Conservation (phyloP, 1,284 basidiomycete genomes). For the Irpex sp. region DNA sequence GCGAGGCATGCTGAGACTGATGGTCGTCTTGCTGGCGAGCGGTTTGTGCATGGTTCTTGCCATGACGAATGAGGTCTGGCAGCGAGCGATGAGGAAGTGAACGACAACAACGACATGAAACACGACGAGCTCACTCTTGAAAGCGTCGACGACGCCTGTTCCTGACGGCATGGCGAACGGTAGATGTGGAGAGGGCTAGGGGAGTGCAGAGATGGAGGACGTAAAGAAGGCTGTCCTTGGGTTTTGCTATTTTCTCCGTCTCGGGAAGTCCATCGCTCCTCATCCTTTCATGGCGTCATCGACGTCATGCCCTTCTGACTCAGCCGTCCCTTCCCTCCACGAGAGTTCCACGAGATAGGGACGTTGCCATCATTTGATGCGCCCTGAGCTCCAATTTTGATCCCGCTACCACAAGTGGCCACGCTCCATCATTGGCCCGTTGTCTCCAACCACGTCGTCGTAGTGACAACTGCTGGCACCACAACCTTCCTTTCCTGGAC, state of each 20-base stretch:
- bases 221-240: neutral
- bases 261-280: slow-evolving; percentile 7
- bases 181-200: slow-evolving; percentile 7
- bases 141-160: slow-evolving; percentile 30
- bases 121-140: slow-evolving; percentile 24
- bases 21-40: slow-evolving; percentile 23
- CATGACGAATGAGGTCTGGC: slow-evolving; percentile 81
- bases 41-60: slow-evolving; percentile 54
- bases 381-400: neutral
- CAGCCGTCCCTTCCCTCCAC: neutral
- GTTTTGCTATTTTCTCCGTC: slow-evolving; percentile 1
- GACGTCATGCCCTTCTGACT: slow-evolving; percentile 9
- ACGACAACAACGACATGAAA: neutral
- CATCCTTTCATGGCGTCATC: slow-evolving; percentile 13
- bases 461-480: neutral
- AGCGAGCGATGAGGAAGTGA: slow-evolving; percentile 5
- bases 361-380: neutral
- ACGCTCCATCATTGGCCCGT: neutral
- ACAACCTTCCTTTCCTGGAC: neutral
- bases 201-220: neutral
- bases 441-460: neutral
- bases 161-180: slow-evolving; percentile 25
- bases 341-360: neutral
- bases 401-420: neutral
- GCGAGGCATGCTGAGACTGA: slow-evolving; percentile 19